A percentile compares a stretch with the other conserved stretches of the same genome.
These are phyloP conservation scores for Metschnikowia dekortorum DNA, from an alignment of 805 yeast species.

Conservation along the genomic window DNA sequence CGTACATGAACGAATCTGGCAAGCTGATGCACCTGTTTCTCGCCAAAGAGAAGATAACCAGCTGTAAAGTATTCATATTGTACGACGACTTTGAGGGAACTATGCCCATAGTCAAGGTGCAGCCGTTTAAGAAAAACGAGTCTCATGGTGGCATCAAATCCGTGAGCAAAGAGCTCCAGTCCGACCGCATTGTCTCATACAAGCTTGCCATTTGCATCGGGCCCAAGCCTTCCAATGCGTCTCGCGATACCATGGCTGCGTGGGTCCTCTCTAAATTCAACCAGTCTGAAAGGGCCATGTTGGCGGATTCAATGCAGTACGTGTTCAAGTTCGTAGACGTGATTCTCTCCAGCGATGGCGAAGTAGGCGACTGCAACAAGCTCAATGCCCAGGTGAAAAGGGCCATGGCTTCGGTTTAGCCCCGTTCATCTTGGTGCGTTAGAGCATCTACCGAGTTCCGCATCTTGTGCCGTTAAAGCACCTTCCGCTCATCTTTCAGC, in stretches of 20 bases:
- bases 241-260: conserved; percentile 30
- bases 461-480: too few species aligned
- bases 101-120: conserved; percentile 28
- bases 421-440: not conserved
- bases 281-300: conserved; percentile 19
- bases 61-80: conserved; percentile 22
- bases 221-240: conserved; percentile 35
- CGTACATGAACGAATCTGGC: conserved; percentile 39
- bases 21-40: conserved; percentile 25
- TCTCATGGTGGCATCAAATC: conserved; percentile 39
- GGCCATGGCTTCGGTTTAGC: conserved; percentile 5
- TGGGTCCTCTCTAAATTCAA: conserved; percentile 40
- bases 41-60: conserved; percentile 15
- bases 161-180: conserved; percentile 13
- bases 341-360: conserved; percentile 21
- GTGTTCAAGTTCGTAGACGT: conserved; percentile 20
- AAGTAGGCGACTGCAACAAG: conserved; percentile 24
- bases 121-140: conserved; percentile 31
- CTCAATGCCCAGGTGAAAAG: conserved; percentile 20
- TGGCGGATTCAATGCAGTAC: conserved; percentile 14
- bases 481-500: too few species aligned
- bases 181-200: conserved; percentile 12
- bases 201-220: conserved; percentile 41
- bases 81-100: conserved; percentile 38
- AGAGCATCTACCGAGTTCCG: too few species aligned